A percentile compares a stretch with the other conserved stretches of the same genome.
Evolutionary conservation across 805 yeast genomes (phyloP).

Genomic region (Nakazawaea populi): DNA sequence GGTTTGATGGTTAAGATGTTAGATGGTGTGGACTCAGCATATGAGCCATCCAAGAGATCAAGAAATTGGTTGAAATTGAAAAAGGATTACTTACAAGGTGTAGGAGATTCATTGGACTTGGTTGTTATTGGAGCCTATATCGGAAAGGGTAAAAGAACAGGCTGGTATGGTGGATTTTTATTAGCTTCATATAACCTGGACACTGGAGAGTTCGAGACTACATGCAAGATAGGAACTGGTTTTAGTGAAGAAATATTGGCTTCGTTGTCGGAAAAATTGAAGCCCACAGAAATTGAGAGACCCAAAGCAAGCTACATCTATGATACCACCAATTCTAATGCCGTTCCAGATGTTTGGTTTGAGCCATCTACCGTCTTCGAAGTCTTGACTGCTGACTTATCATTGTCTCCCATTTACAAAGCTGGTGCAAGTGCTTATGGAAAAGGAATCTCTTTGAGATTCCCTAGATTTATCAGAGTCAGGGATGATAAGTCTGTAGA

Average conservation of each 20-base stretch:
- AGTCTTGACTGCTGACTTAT: conserved; percentile 85
- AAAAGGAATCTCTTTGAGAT: conserved; percentile 80
- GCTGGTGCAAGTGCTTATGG: conserved; percentile 73
- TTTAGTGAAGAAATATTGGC: conserved; percentile 82
- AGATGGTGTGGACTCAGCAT: conserved; percentile 72
- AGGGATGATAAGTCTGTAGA: conserved; percentile 84
- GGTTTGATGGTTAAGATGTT: conserved; percentile 94
- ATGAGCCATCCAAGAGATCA: conserved; percentile 93
- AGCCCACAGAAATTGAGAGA: conserved; percentile 56
- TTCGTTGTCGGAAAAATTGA: conserved; percentile 50
- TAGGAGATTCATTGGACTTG: conserved; percentile 91
- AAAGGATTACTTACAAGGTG: conserved; percentile 91
- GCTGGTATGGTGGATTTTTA: conserved; percentile 90
- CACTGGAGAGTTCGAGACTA: conserved; percentile 87
- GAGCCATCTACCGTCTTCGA: conserved; percentile 84
- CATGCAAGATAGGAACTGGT: conserved; percentile 97
- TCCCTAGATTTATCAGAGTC: conserved; percentile 78
- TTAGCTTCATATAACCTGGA: conserved; percentile 88
- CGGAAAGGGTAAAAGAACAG: conserved; percentile 94
- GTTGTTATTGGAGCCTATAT: conserved; percentile 92
- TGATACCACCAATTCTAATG: conserved; percentile 53
- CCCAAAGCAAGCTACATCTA: conserved; percentile 66
- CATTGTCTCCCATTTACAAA: conserved; percentile 83
- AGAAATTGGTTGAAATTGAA: conserved; percentile 94
- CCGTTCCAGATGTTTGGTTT: conserved; percentile 91